Base-by-base conservation (phyloP, 345 rosid genomes). In the Noccaea caerulescens region DNA sequence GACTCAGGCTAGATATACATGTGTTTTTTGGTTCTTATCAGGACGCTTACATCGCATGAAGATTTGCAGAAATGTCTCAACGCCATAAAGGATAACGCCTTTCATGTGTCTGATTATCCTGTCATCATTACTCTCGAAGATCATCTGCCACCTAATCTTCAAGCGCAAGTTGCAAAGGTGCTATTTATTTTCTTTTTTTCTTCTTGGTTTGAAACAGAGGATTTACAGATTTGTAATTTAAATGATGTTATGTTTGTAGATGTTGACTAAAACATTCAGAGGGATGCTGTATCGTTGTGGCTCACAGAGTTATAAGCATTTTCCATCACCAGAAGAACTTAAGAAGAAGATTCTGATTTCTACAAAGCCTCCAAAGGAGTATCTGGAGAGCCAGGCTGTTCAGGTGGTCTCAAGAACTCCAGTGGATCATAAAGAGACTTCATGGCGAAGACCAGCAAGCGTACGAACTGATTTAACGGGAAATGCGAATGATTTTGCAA, bases 71-170 rank as follows among this genome's bases (percentile, higher is more conserved):
- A 83, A 76, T 92, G 96, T 63, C 75, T 92, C 37, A 55, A 8
- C 18, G 84, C 92, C n/a, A 86, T 86, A 25, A 86, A 78, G 75
- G 89, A 84, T 0, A 33, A 82, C 67, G 96, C 92, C 13, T 92
- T 92, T 53, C 6, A 1, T 57, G 83, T 77, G 61, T 88, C 98
- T 23, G 86, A 85, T 10, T 92, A 82, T 76, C 98, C 92, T 0
- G 90, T 89, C 63, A 86, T 92, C 30, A 81, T 92, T 69, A 92
- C 96, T 58, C 89, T 92, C 18, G 96, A 92, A 78, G 96, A 89
- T 66, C 96, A 92, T 77, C 79, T 92, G 20, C 71, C 86, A 55
- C 70, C 83, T 59, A 25, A 68, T 43, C 96, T 89, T 69, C 98
- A 89, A 73, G 72, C 47, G 0, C 59, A 71, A 71, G 94, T 88